phyloP scores from a whole-genome alignment of 371 early-diverging fungal genomes.

The Smittium culicis region DNA sequence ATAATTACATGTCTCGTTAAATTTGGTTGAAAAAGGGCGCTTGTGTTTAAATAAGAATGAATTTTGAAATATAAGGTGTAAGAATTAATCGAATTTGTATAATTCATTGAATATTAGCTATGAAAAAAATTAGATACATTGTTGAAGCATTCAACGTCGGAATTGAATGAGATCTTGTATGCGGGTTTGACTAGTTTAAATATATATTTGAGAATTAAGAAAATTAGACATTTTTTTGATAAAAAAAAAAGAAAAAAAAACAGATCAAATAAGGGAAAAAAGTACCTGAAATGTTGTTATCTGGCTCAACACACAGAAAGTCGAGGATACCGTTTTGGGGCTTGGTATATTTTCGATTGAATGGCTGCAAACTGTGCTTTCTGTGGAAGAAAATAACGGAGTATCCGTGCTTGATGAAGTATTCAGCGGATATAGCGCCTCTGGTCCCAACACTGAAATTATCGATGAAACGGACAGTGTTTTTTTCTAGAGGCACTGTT shows the following conservation, averaged over 20 bases:
- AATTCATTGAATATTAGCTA: background rate
- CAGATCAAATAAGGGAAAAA: no score
- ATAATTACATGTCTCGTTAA: no score
- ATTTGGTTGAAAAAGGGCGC: no score
- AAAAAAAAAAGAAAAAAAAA: no score
- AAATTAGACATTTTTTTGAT: no score
- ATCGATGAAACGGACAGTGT: constrained; percentile 97
- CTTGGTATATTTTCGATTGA: constrained; percentile 77
- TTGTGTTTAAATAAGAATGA: no score
- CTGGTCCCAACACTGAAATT: constrained; percentile 95
- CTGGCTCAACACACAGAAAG: constrained; percentile 16
- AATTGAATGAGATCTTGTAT: background rate
- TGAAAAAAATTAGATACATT: background rate
- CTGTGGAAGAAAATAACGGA: constrained; percentile 92
- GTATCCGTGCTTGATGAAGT: constrained; percentile 79
- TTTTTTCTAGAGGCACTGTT: constrained; percentile 86
- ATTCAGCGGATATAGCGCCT: constrained; percentile 90
- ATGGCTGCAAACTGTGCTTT: constrained; percentile 86
- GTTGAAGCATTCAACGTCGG: background rate
- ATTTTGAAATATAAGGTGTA: background rate
- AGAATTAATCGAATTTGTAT: background rate
- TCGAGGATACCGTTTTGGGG: constrained; percentile 64
- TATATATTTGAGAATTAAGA: no score
- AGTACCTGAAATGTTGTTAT: constrained; percentile 15
- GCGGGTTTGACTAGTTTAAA: background rate